Conservation (phyloP, 2,329 filamentous ascomycete genomes). For the Aspergillus ruber region DNA sequence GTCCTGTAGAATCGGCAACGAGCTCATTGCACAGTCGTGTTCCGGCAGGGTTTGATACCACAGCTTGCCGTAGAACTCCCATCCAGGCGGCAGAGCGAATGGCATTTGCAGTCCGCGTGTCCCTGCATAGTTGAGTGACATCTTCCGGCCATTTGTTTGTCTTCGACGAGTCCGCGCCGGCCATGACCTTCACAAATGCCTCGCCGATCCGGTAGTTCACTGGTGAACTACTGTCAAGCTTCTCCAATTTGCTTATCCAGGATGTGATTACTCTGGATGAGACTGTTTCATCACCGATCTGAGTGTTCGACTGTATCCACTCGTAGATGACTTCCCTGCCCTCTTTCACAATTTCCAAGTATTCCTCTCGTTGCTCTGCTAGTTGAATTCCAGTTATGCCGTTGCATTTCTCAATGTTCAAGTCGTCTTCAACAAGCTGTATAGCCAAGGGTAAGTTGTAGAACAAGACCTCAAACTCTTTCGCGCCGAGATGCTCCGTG, state of each 20-base stretch:
- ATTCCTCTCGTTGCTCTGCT: constrained; percentile 47
- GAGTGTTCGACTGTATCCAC: constrained; percentile 31
- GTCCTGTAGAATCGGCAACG: constrained; percentile 52
- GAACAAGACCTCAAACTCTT: constrained; percentile 37
- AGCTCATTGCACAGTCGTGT: constrained; percentile 54
- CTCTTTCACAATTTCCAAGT: constrained; percentile 47
- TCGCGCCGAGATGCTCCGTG: constrained; percentile 24
- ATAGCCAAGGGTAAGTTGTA: constrained; percentile 49
- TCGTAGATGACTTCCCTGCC: constrained; percentile 43
- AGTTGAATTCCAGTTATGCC: constrained; percentile 45
- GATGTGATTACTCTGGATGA: constrained; percentile 19
- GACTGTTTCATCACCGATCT: constrained; percentile 11
- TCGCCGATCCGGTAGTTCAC: constrained; percentile 35
- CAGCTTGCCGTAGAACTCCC: constrained; percentile 42
- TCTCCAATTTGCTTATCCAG: constrained; percentile 32
- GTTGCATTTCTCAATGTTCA: constrained; percentile 51
- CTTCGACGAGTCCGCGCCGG: constrained; percentile 22
- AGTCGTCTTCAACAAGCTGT: constrained; percentile 54
- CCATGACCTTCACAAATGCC: constrained; percentile 35
- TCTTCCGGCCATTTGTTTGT: constrained; percentile 24
- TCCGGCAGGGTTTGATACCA: constrained; percentile 43
- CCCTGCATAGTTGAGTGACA: constrained; percentile 28
- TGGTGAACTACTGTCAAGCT: constrained; percentile 23
- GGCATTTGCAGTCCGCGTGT: constrained; percentile 33
- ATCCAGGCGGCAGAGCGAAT: constrained; percentile 45